phyloP scores from a whole-genome alignment of 345 rosid genomes.

The Moringa oleifera region DNA sequence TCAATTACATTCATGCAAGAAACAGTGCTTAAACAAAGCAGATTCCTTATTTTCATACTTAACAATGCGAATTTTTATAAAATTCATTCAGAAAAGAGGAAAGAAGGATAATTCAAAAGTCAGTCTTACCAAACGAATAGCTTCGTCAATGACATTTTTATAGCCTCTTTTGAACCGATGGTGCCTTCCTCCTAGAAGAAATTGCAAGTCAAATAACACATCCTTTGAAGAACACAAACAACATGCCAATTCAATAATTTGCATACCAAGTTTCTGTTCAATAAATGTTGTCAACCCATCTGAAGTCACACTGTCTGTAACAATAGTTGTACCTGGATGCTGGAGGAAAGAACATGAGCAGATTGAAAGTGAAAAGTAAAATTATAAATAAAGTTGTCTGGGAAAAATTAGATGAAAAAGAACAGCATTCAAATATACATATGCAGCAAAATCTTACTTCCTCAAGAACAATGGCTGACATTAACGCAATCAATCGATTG shows the following conservation, averaged over 20 bases:
- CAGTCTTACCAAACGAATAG: constrained; percentile 76
- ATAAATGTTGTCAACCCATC: constrained; percentile 85
- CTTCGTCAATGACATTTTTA: constrained; percentile 96
- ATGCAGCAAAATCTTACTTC: constrained; percentile 50
- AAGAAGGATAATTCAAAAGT: neutral
- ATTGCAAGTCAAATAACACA: constrained; percentile 13
- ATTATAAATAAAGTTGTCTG: neutral
- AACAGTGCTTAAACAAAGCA: too few species aligned
- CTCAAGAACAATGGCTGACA: constrained; percentile 92
- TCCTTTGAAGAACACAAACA: constrained; percentile 5
- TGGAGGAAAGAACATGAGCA: constrained; percentile 22
- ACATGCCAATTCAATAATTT: constrained; percentile 6
- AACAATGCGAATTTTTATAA: neutral
- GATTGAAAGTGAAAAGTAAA: neutral
- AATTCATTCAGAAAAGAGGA: neutral
- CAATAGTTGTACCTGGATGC: constrained; percentile 97
- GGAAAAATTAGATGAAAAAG: constrained; percentile 4
- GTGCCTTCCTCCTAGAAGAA: constrained; percentile 76
- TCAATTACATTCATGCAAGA: neutral
- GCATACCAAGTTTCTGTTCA: constrained; percentile 83
- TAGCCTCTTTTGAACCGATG: constrained; percentile 96
- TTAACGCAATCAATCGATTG: constrained; percentile 83
- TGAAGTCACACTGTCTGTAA: constrained; percentile 98
- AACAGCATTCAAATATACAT: neutral
- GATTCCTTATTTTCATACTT: neutral